Evolutionary conservation across 116 monocot genomes (phyloP).

Genomic region (Zostera marina): DNA sequence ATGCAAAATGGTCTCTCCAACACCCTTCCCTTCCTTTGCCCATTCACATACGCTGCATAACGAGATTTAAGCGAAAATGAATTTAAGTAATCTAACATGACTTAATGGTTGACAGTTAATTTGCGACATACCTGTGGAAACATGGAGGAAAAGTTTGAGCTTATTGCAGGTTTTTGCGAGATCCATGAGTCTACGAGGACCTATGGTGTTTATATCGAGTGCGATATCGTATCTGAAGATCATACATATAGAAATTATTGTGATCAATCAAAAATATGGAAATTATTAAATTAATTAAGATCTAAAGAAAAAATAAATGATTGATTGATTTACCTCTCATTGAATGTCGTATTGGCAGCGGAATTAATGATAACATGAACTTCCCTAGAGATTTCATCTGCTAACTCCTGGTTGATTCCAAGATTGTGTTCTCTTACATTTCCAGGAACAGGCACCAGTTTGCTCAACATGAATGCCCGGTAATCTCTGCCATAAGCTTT

Average conservation of each 20-base stretch:
- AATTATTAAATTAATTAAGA: not conserved
- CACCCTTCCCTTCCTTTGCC: conserved; percentile 58
- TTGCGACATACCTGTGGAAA: conserved; percentile 49
- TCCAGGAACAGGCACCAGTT: conserved; percentile 66
- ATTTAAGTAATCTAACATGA: too few relatives aligned
- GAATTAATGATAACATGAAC: conserved; percentile 83
- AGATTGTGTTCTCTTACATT: conserved; percentile 49
- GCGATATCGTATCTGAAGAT: conserved; percentile 73
- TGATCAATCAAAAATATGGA: not conserved
- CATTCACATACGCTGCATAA: conserved; percentile 74
- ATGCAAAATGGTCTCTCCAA: conserved; percentile 58
- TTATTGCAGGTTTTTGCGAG: conserved; percentile 59
- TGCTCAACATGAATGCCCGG: conserved; percentile 46
- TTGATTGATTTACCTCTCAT: conserved; percentile 45
- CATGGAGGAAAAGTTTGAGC: conserved; percentile 78
- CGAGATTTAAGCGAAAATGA: not conserved
- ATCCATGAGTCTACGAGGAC: conserved; percentile 61
- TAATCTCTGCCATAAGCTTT: conserved; percentile 56
- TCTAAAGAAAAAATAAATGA: too few relatives aligned
- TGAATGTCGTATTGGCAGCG: conserved; percentile 89
- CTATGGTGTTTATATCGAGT: conserved; percentile 84
- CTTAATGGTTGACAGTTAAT: too few relatives aligned
- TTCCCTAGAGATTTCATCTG: conserved; percentile 41
- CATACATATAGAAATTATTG: not conserved
- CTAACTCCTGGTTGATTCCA: conserved; percentile 43